These are phyloP conservation scores for Magnusiomyces suaveolens DNA, from an alignment of 1,139 yeast genomes.

Conservation along the genomic window DNA sequence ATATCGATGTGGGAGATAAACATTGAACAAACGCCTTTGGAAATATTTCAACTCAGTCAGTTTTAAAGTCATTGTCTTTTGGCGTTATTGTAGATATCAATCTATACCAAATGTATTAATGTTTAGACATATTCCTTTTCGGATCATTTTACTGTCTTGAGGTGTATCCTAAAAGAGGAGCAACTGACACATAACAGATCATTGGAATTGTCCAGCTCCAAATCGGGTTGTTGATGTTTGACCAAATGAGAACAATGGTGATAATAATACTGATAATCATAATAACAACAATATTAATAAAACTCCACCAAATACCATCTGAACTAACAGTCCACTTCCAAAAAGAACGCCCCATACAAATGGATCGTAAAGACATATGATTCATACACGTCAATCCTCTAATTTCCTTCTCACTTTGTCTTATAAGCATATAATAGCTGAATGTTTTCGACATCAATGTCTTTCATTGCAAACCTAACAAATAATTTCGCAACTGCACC, in stretches of 20 bases:
- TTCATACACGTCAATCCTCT: constrained; percentile 88
- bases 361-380: constrained; percentile 92
- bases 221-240: constrained; percentile 80
- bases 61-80: constrained; percentile 35
- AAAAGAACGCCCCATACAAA: constrained; percentile 82
- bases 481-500: constrained; percentile 58
- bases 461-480: constrained; percentile 51
- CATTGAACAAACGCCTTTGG: constrained; percentile 92
- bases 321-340: constrained; percentile 47
- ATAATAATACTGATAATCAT: constrained; percentile 15
- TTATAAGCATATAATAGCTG: constrained; percentile 54
- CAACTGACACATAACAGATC: constrained; percentile 75
- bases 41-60: constrained; percentile 89
- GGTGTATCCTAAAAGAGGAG: constrained; percentile 49
- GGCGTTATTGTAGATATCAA: neutral
- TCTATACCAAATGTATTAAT: constrained; percentile 13
- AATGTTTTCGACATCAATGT: constrained; percentile 45
- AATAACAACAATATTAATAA: constrained; percentile 86
- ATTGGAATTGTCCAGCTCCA: constrained; percentile 90
- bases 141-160: constrained; percentile 16
- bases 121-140: constrained; percentile 9
- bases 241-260: constrained; percentile 70
- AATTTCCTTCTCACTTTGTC: constrained; percentile 53
- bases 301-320: constrained; percentile 78
- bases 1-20: constrained; percentile 64